phyloP scores from a whole-genome alignment of 805 yeast species.

The Yarrowia sp. region DNA sequence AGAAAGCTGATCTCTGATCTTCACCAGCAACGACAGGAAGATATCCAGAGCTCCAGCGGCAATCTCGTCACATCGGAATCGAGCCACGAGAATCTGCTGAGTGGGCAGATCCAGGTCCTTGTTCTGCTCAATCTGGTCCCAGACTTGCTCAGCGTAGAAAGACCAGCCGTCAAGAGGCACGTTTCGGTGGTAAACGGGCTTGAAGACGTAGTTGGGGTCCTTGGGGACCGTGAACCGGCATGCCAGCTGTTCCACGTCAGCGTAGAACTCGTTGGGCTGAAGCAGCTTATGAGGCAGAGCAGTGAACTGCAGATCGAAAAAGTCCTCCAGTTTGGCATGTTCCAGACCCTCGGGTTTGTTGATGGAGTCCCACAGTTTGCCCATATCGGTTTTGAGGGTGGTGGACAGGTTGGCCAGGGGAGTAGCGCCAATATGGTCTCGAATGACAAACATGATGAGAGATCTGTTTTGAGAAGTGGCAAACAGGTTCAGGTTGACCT shows the following conservation, averaged over 20 bases:
- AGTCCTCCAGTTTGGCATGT: slow-evolving; percentile 60
- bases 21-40: slow-evolving; percentile 43
- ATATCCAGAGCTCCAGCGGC: slow-evolving; percentile 51
- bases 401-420: slow-evolving; percentile 68
- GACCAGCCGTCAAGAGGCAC: slow-evolving; percentile 97
- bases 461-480: slow-evolving; percentile 52
- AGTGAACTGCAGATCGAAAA: slow-evolving; percentile 79
- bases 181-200: slow-evolving; percentile 70
- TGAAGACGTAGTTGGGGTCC: slow-evolving; percentile 49
- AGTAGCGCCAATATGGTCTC: slow-evolving; percentile 88
- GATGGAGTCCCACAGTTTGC: slow-evolving; percentile 72
- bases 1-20: slow-evolving; percentile 37
- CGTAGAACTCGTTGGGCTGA: slow-evolving; percentile 66
- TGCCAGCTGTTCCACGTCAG: slow-evolving; percentile 62
- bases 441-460: slow-evolving; percentile 68
- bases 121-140: slow-evolving; percentile 91
- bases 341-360: slow-evolving; percentile 68
- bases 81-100: slow-evolving; percentile 91
- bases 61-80: slow-evolving; percentile 92
- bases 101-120: slow-evolving; percentile 95
- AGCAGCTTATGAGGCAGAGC: slow-evolving; percentile 83
- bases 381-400: slow-evolving; percentile 69
- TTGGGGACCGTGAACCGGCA: slow-evolving; percentile 50
- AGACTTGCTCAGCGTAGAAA: slow-evolving; percentile 80
- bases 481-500: slow-evolving; percentile 84